These are phyloP conservation scores for Pisolithus tinctorius DNA, from an alignment of 768 basidiomycete species.

Conservation along the genomic window DNA sequence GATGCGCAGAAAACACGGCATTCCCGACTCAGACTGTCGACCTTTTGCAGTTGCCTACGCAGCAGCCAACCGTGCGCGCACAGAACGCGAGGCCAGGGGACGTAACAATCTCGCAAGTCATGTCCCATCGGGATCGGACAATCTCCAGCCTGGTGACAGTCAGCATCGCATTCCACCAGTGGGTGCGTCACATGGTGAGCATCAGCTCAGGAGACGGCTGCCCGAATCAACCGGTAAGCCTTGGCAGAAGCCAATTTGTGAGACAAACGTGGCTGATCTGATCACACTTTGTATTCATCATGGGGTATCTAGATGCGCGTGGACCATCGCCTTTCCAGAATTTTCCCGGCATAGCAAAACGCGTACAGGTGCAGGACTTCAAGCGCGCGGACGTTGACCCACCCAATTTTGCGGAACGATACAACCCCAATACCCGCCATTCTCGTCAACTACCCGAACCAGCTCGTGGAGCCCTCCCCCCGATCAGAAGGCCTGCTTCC, in stretches of 20 bases:
- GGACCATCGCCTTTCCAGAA: slow-evolving; percentile 15
- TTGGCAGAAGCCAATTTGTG: slow-evolving; percentile 12
- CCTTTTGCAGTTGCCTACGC: slow-evolving; percentile 88
- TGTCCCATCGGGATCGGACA: slow-evolving; percentile 11
- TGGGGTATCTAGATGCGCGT: slow-evolving; percentile 11
- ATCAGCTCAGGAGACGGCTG: slow-evolving; percentile 35
- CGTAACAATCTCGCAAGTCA: slow-evolving; percentile 26
- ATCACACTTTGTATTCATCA: slow-evolving; percentile 14
- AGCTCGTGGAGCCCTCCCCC: slow-evolving; percentile 3
- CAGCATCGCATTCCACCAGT: slow-evolving; percentile 26
- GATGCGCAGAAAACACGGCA: slow-evolving; percentile 72
- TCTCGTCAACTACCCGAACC: slow-evolving; percentile 1
- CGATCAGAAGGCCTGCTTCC: slow-evolving; percentile 14
- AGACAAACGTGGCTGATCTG: slow-evolving; percentile 17
- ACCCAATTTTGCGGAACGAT: slow-evolving; percentile 31
- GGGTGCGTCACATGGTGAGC: slow-evolving; percentile 21
- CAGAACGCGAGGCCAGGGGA: slow-evolving; percentile 44
- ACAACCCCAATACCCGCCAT: slow-evolving; percentile 26
- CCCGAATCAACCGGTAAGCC: slow-evolving; percentile 39
- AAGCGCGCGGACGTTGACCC: slow-evolving; percentile 14
- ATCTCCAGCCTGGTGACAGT: slow-evolving; percentile 17
- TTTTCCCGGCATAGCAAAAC: slow-evolving; percentile 15
- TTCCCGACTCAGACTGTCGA: slow-evolving; percentile 75
- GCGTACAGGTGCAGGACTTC: slow-evolving; percentile 8
- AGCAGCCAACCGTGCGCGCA: slow-evolving; percentile 51